These are phyloP conservation scores for Botrytis fabae DNA, from an alignment of 2,329 filamentous ascomycete species.

Conservation along the genomic window DNA sequence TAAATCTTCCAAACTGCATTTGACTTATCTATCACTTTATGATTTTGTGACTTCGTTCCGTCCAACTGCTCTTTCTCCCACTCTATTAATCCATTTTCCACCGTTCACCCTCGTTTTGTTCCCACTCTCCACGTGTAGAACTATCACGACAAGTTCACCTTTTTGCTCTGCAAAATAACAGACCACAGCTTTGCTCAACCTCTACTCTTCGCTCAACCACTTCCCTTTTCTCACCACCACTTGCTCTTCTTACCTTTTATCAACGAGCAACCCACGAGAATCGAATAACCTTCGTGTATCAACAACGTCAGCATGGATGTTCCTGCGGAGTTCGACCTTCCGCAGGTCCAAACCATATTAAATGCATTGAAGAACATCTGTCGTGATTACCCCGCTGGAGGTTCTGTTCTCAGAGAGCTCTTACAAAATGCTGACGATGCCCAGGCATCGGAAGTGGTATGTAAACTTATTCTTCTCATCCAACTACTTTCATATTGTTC, in stretches of 20 bases:
- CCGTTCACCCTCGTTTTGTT: background rate
- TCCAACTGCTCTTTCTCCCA: background rate
- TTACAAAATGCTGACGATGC: slow-evolving; percentile 98
- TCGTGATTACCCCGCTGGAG: slow-evolving; percentile 72
- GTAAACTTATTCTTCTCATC: slow-evolving; percentile 1
- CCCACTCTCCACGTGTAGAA: background rate
- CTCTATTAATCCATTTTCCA: background rate
- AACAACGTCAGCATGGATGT: background rate
- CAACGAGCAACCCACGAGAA: background rate
- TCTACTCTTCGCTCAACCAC: too few species aligned
- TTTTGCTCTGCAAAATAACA: background rate
- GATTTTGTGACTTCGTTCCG: background rate
- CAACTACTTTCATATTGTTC: background rate
- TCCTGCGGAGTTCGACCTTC: slow-evolving; percentile 21
- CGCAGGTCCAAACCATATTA: slow-evolving; percentile 36
- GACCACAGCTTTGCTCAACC: background rate
- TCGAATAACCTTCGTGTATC: background rate
- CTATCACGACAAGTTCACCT: background rate
- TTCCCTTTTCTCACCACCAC: background rate
- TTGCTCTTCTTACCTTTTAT: background rate
- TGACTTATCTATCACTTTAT: background rate
- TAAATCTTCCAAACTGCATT: background rate
- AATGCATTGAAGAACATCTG: slow-evolving; percentile 40
- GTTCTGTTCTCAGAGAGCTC: slow-evolving; percentile 78
- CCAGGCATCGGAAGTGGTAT: slow-evolving; percentile 72